Base-by-base conservation (phyloP, 306 rosid genomes). In the Senna siamea region DNA sequence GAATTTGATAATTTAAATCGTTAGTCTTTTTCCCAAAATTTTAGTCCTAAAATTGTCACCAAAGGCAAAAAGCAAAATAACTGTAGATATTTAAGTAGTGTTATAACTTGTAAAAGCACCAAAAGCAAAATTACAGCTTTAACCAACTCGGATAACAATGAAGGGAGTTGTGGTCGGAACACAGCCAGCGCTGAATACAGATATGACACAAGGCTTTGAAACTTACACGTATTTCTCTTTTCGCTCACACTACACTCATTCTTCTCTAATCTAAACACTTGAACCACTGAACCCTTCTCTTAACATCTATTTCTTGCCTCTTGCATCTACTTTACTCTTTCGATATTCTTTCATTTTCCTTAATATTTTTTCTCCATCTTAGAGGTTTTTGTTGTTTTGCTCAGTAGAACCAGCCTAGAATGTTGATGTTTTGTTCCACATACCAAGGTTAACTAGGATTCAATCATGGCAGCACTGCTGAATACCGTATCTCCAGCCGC, bases 391-490 rank as follows among this genome's bases (percentile, higher is more conserved):
- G 61, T 34, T 56, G 17, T 12, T 13, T 70, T 47, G 76, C 50
- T 76, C 13, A 37, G 56, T 61, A 44, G 68, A 72, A 20, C 75
- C 61, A 63, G n/a, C 54, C 75, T 75, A 47, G 28, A 62, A 56
- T 28, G 59, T 74, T 51, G 35, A 53, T 54, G 61, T 30, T 19
- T 47, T 47, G 67, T 78, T 53, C 19, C 55, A 4, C 62, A 41
- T 57, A 62, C 60, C 19, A 61, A 78, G 20, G 48, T 66, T 72
- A 57, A 15, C 30, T 72, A 56, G 72, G 72, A 20, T 61, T 79
- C 72, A 59, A 34, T 76, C 66, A 89, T 88, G 96, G 82, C 93
- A 26, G 73, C 85, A 65, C 79, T 93, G 1, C 66, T 84, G 35
- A 89, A 91, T 54, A 75, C 90, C 17, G 78, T 80, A 14, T 81